Evolutionary conservation across 176 grass and related monocot genomes (phyloP).

Genomic region (Oryza meyeriana): DNA sequence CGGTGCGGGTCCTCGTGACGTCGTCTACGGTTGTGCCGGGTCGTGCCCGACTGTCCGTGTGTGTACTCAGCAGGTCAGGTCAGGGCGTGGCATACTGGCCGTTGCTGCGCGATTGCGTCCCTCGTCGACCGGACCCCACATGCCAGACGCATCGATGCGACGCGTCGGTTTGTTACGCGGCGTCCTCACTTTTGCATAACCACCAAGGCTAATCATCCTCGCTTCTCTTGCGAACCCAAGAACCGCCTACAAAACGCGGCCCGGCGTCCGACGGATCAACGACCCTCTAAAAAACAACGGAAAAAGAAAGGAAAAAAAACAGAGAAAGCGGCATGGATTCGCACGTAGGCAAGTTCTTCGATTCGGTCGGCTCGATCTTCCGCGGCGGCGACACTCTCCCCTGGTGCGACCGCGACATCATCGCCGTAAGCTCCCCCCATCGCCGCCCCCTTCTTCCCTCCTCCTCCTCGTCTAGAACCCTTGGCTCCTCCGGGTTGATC

Average conservation of each 20-base stretch:
- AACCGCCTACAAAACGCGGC: constrained; percentile 10
- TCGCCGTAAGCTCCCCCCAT: constrained; percentile 48
- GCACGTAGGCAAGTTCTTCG: constrained; percentile 50
- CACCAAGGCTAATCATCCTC: background rate
- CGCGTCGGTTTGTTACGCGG: background rate
- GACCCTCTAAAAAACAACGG: background rate
- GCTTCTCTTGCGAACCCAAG: background rate
- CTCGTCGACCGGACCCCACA: too few relatives aligned
- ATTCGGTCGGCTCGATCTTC: constrained; percentile 79
- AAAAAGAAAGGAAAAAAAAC: background rate
- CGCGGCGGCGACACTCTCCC: constrained; percentile 61
- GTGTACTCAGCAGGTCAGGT: too few relatives aligned
- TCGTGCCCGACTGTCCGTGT: too few relatives aligned
- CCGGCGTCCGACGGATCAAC: constrained; percentile 24
- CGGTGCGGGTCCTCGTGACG: too few relatives aligned
- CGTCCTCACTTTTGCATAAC: background rate
- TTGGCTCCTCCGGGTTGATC: background rate
- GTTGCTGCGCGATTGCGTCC: too few relatives aligned
- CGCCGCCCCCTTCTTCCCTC: background rate
- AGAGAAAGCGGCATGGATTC: constrained; percentile 36
- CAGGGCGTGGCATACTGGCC: too few relatives aligned
- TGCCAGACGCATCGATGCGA: background rate
- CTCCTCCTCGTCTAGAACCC: background rate
- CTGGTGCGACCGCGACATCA: constrained; percentile 75
- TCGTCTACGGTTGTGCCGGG: too few relatives aligned